Percentiles rank a stretch among this genome's conserved stretches.
Evolutionary conservation across 345 rosid genomes (phyloP).

Genomic region (Gossypium mustelinum): DNA sequence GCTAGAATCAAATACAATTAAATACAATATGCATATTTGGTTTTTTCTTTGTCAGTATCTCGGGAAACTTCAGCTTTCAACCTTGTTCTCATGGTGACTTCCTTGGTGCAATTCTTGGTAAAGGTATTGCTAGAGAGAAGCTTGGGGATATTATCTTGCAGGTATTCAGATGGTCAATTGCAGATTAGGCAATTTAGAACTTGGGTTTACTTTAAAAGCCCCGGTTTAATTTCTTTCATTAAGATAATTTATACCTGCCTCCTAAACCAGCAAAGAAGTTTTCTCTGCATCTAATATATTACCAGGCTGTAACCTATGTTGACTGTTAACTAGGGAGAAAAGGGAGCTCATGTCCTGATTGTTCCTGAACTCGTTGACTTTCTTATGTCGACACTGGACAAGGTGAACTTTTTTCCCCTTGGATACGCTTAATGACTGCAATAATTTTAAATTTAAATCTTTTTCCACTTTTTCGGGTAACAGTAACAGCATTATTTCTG

Average conservation of each 20-base stretch:
- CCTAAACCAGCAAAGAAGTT: background rate
- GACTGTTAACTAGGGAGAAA: slow-evolving; percentile 54
- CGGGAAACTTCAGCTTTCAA: slow-evolving; percentile 76
- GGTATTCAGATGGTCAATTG: slow-evolving; percentile 32
- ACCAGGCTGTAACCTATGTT: slow-evolving; percentile 1
- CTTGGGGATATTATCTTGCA: slow-evolving; percentile 86
- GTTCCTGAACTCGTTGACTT: slow-evolving; percentile 87
- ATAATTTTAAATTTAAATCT: background rate
- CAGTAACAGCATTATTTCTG: background rate
- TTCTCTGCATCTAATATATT: background rate
- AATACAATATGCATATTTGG: background rate
- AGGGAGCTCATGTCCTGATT: slow-evolving; percentile 78
- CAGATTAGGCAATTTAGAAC: background rate
- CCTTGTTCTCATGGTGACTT: slow-evolving; percentile 89
- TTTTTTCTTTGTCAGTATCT: slow-evolving; percentile 41
- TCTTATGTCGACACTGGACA: slow-evolving; percentile 67
- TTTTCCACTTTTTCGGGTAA: background rate
- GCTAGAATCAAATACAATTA: too few relatives aligned
- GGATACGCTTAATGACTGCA: background rate
- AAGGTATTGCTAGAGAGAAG: slow-evolving; percentile 82
- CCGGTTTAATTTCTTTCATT: background rate
- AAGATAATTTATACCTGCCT: slow-evolving; percentile 1
- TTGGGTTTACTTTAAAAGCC: background rate
- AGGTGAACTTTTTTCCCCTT: slow-evolving; percentile 37
- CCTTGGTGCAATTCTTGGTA: slow-evolving; percentile 89